phyloP scores from a whole-genome alignment of 352 stramenopile genomes.

The Pythium scleroteichum region DNA sequence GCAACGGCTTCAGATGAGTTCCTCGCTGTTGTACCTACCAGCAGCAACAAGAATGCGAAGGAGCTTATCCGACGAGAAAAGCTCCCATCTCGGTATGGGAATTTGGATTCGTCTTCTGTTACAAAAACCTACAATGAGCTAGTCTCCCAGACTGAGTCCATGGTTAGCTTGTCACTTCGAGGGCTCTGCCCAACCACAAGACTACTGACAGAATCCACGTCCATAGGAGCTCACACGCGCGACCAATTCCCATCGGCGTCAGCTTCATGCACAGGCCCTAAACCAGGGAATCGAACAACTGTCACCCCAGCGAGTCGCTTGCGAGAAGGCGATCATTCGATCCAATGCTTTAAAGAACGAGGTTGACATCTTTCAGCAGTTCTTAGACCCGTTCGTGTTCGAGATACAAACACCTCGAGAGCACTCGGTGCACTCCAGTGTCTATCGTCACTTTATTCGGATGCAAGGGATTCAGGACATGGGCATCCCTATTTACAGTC shows the following conservation, averaged over 20 bases:
- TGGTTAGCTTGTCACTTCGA: slow-evolving; percentile 30
- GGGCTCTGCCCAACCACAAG: no score
- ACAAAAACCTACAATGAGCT: slow-evolving; percentile 55
- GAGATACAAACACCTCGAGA: slow-evolving; percentile 53
- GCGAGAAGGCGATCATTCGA: slow-evolving; percentile 57
- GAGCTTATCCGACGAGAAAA: slow-evolving; percentile 8
- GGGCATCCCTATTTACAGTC: slow-evolving; percentile 77
- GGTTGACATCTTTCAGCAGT: slow-evolving; percentile 79
- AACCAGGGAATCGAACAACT: slow-evolving; percentile 62
- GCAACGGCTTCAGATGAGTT: background rate
- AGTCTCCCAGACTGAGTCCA: slow-evolving; percentile 43
- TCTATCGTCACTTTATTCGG: slow-evolving; percentile 69
- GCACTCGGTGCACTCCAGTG: slow-evolving; percentile 60
- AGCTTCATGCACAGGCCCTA: slow-evolving; percentile 44
- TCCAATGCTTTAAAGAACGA: slow-evolving; percentile 78
- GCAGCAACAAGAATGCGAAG: slow-evolving; percentile 10
- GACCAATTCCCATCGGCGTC: slow-evolving; percentile 30
- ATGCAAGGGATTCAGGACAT: slow-evolving; percentile 71
- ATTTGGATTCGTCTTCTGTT: slow-evolving; percentile 43
- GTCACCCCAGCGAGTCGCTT: slow-evolving; percentile 46
- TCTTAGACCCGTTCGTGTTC: slow-evolving; percentile 67
- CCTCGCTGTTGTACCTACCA: slow-evolving; percentile 14
- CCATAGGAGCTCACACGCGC: slow-evolving; percentile 10
- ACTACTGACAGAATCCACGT: no score
- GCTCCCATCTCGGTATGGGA: background rate